Base-by-base conservation (phyloP, 257 asterid genomes). In the Nicotiana sylvestris region DNA sequence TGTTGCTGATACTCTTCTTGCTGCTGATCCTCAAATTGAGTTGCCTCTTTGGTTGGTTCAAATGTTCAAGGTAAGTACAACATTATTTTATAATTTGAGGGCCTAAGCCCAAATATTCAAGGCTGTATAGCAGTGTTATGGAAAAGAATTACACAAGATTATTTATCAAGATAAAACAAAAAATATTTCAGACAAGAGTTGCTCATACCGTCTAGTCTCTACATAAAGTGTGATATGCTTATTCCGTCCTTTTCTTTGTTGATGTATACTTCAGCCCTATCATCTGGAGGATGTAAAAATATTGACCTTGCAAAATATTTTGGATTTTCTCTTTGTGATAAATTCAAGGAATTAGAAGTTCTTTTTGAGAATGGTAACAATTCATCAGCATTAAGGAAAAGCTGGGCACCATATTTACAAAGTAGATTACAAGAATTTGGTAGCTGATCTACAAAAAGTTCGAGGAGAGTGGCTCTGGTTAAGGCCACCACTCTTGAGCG, bases 41-140 rank as follows among this genome's bases (percentile, higher is more conserved):
- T 85, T 96, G 83, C 99, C 98, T 27, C 94, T 96, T 81, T 96
- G 99, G 99, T 82, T 96, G 93, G 93, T 94, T 86, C 92, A 90
- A 74, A 88, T 89, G 88, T 93, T 96, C 87, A 94, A 92, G 99
- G 99, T 92, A 87, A 82, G 62, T 81, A 49, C 15, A 13, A 13
- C 51, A 15, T 16, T 43, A 76, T 51, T 27, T 74, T 9, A 25
- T 74, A 51, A 49, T 15, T 43, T 25, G 79, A 46, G 78, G 27
- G 39, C 64, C 62, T 51, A 27, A 74, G 25, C 37, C 32, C 43
- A 49, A 49, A 74, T 74, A 49, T 49, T 27, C 39, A 25, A 49
- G 27, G 79, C 27, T 49, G 29, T 74, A 6, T 46, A 25, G 25
- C 78, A 13, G 15, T 49, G 27, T 74, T 61, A 72, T 46, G 61